A percentile compares a stretch with the other conserved stretches of the same genome.
These are phyloP conservation scores for Oryza punctata DNA, from an alignment of 176 grass and related monocot genomes.

Conservation along the genomic window DNA sequence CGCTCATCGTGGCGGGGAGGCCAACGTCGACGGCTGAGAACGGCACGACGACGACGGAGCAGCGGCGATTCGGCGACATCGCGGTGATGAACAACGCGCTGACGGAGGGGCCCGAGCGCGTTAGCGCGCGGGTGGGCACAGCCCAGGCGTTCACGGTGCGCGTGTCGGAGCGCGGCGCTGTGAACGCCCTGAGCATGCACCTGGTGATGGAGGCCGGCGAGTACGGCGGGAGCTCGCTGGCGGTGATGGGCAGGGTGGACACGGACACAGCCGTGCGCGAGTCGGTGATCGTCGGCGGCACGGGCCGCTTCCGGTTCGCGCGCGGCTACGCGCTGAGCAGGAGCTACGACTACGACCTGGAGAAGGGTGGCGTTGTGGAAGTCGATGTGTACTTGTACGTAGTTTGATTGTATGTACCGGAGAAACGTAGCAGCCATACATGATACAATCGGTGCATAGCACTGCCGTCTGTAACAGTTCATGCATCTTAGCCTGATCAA, in stretches of 20 bases:
- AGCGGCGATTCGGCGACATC: constrained; percentile 38
- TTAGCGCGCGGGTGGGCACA: constrained; percentile 22
- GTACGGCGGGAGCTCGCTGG: constrained; percentile 48
- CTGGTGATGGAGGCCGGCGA: constrained; percentile 47
- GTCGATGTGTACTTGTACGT: constrained; percentile 50
- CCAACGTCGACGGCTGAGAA: no score
- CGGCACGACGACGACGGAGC: background rate
- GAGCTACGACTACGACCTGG: constrained; percentile 56
- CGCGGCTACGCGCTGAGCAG: constrained; percentile 46
- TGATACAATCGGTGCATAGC: no score
- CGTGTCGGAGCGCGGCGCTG: constrained; percentile 42
- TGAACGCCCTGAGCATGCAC: constrained; percentile 48
- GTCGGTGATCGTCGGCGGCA: constrained; percentile 61
- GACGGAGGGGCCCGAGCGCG: constrained; percentile 11
- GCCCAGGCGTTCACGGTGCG: constrained; percentile 40
- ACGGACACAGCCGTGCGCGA: constrained; percentile 41
- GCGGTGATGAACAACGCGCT: constrained; percentile 51
- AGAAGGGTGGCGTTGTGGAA: constrained; percentile 57
- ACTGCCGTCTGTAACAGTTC: no score
- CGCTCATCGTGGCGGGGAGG: constrained; percentile 26
- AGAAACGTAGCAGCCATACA: no score
- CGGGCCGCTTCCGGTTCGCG: constrained; percentile 47
- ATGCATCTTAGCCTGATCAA: no score
- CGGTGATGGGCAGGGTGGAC: constrained; percentile 46
- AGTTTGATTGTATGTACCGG: no score